Conservation (phyloP, 805 yeast species). For the Metschnikowia peoriensis region DNA sequence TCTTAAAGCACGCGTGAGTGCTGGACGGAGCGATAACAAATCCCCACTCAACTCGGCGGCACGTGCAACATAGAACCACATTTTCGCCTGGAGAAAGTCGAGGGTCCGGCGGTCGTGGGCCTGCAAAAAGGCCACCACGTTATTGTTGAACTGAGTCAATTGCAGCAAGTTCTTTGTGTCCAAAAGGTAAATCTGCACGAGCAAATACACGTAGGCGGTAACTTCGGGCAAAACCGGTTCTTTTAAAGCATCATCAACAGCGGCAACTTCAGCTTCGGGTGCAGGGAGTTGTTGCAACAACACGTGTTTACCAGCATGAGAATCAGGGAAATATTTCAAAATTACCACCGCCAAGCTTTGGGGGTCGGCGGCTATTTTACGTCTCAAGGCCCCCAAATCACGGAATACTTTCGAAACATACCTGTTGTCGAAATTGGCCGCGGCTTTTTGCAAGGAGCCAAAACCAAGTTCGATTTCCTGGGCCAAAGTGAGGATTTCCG, state of each 20-base stretch:
- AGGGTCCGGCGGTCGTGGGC: slow-evolving; percentile 76
- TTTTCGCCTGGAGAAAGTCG: slow-evolving; percentile 83
- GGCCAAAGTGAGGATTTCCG: slow-evolving; percentile 17
- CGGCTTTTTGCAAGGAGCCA: slow-evolving; percentile 57
- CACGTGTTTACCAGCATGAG: slow-evolving; percentile 38
- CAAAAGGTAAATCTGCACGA: slow-evolving; percentile 73
- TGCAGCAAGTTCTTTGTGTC: slow-evolving; percentile 53
- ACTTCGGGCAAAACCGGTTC: slow-evolving; percentile 65
- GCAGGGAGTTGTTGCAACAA: slow-evolving; percentile 28
- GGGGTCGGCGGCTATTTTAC: slow-evolving; percentile 46
- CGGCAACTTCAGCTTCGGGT: slow-evolving; percentile 20
- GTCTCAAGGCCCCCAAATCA: slow-evolving; percentile 74
- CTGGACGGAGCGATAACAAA: slow-evolving; percentile 61
- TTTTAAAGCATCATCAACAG: slow-evolving; percentile 16
- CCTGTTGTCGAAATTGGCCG: slow-evolving; percentile 76
- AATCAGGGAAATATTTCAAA: slow-evolving; percentile 52
- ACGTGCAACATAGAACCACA: slow-evolving; percentile 85
- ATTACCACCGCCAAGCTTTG: slow-evolving; percentile 57
- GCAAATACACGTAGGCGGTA: slow-evolving; percentile 73
- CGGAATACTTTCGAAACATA: slow-evolving; percentile 83
- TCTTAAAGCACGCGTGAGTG: slow-evolving; percentile 71
- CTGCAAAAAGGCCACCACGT: slow-evolving; percentile 53
- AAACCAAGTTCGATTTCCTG: slow-evolving; percentile 43
- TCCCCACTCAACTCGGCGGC: slow-evolving; percentile 63
- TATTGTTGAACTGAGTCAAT: slow-evolving; percentile 53